Base-by-base conservation (phyloP, 2,329 filamentous ascomycete genomes). In the Aureobasidium lini region DNA sequence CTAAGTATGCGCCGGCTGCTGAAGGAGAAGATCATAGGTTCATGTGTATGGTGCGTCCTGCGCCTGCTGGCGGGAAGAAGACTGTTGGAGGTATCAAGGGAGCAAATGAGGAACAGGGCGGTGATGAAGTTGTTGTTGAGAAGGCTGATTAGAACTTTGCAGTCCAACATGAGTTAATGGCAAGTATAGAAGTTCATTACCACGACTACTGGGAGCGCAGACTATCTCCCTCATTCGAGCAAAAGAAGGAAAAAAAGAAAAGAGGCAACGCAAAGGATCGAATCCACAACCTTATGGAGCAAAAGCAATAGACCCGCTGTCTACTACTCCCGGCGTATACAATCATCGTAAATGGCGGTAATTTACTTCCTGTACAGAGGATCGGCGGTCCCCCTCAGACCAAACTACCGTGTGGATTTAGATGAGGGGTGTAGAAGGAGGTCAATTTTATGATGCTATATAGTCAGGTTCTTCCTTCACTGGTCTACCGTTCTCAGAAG, bases 21-120 rank as follows among this genome's bases (percentile, higher is more conserved):
- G 40, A 29, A 31, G 40, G 16, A 32, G 62, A 68, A 18, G 60
- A 65, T 9, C 42, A 47, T 39, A 13, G 18, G 16, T 57, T 57
- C 15, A 57, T 57, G 54, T 46, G 36, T 16, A 57, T 57, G 54
- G 28, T 57, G 13, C 28, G 54, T 4, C 47, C 47, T 18, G 47
- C 47, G 16, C 43, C 52, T 36, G 40, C 13, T 3, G 52, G 31
- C 8, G 52, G 28, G 9, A 43, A 32, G 50, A 43, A 42, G 50
- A 8, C 3, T 15, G n/a, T n/a, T 31, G 29, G 9, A 23, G 34
- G 15, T 23, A 29, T n/a, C 3, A 18, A 23, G 28, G 29, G 7
- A 6, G 39, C 23, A 23, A 23, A 16, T 31, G 34, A 18, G 3
- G 32, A n/a, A 40, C 36, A 18, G 10, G 28, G 7, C 4, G 32